Evolutionary conservation across 2,329 filamentous ascomycete species (phyloP).

Genomic region (Venturia effusa): DNA sequence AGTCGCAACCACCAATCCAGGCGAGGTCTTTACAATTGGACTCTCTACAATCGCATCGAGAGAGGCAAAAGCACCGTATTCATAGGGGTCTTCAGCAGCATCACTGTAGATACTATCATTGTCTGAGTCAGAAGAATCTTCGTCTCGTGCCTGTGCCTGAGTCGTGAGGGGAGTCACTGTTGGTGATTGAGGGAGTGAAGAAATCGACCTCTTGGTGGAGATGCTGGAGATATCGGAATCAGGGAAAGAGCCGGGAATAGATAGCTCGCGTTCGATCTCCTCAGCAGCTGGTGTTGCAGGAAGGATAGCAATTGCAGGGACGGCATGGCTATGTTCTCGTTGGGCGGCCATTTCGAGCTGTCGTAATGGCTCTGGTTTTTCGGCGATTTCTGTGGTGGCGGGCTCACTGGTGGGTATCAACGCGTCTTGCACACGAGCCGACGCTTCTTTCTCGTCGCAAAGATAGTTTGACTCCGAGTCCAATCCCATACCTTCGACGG

Average conservation of each 20-base stretch:
- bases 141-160: neutral
- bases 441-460: slow-evolving; percentile 12
- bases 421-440: slow-evolving; percentile 18
- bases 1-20: slow-evolving; percentile 3
- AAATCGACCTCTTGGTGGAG: neutral
- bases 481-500: slow-evolving; percentile 54
- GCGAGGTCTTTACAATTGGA: slow-evolving; percentile 30
- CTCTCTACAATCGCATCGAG: slow-evolving; percentile 61
- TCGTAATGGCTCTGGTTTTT: slow-evolving; percentile 18
- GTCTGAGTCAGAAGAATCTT: slow-evolving; percentile 34
- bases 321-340: neutral
- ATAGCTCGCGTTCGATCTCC: slow-evolving; percentile 17
- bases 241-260: slow-evolving; percentile 50
- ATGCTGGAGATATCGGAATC: neutral
- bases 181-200: neutral
- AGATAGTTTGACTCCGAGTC: slow-evolving; percentile 29
- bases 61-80: slow-evolving; percentile 59
- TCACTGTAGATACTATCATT: slow-evolving; percentile 59
- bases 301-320: slow-evolving; percentile 10
- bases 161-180: neutral
- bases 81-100: slow-evolving; percentile 64
- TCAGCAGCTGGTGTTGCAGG: slow-evolving; percentile 21
- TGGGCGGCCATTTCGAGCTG: neutral
- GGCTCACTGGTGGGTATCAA: slow-evolving; percentile 20
- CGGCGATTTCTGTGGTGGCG: slow-evolving; percentile 19